A percentile compares a stretch with the other conserved stretches of the same genome.
Conservation (phyloP, 805 yeast species). For the Saccharomycopsis sp. region DNA sequence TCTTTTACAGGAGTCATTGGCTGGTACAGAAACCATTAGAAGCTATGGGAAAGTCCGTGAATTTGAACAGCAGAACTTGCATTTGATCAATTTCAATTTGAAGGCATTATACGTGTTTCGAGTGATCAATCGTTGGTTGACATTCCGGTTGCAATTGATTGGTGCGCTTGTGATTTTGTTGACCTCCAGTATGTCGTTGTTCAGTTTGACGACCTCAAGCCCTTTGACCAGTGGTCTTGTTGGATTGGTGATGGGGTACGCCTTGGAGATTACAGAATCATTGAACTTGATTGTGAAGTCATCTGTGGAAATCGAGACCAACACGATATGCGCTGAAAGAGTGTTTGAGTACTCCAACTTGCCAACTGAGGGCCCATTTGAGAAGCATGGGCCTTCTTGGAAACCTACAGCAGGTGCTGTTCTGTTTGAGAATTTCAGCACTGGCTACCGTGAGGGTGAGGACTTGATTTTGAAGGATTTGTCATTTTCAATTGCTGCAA, state of each 20-base stretch:
- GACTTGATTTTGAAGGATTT: constrained; percentile 49
- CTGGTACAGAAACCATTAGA: constrained; percentile 67
- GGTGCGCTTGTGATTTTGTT: constrained; percentile 48
- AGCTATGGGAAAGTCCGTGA: constrained; percentile 62
- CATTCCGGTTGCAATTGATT: constrained; percentile 52
- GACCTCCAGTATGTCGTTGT: constrained; percentile 40
- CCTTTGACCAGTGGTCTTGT: constrained; percentile 50
- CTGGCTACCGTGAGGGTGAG: constrained; percentile 48
- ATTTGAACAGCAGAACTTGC: constrained; percentile 46
- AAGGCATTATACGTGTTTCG: constrained; percentile 42
- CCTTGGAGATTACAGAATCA: constrained; percentile 46
- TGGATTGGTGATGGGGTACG: constrained; percentile 58
- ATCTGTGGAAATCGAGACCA: constrained; percentile 56
- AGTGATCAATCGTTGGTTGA: constrained; percentile 56
- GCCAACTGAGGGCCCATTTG: constrained; percentile 74
- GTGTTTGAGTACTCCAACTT: constrained; percentile 65
- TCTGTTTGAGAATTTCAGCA: constrained; percentile 41
- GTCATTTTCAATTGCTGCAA: constrained; percentile 36
- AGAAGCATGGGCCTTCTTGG: constrained; percentile 31
- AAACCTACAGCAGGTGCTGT: constrained; percentile 52
- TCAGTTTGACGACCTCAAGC: constrained; percentile 30
- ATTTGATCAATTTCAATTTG: constrained; percentile 42
- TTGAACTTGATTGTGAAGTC: constrained; percentile 48
- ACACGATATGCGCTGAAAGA: constrained; percentile 60
- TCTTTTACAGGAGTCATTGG: constrained; percentile 70